Conservation (phyloP, 805 yeast genomes). For the Ogataea sp. region DNA sequence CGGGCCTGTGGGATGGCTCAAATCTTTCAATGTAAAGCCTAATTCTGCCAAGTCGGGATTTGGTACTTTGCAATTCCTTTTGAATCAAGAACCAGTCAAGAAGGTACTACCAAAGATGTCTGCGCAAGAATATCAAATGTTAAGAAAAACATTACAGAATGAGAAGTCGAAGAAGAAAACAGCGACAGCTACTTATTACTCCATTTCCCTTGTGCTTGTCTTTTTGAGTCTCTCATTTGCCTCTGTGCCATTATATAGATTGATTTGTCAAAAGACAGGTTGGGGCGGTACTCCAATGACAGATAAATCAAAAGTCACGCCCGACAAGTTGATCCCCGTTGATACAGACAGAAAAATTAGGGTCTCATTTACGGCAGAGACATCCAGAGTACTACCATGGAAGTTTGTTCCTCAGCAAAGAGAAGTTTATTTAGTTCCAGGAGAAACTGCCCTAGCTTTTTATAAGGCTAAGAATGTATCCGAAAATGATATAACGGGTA, state of each 20-base stretch:
- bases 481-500: slow-evolving; percentile 88
- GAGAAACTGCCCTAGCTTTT: slow-evolving; percentile 95
- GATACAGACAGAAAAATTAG: slow-evolving; percentile 75
- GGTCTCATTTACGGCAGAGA: slow-evolving; percentile 87
- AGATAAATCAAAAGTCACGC: slow-evolving; percentile 69
- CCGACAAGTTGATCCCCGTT: slow-evolving; percentile 83
- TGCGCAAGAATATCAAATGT: slow-evolving; percentile 20
- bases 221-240: slow-evolving; percentile 78
- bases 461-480: slow-evolving; percentile 85
- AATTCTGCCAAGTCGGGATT: no score
- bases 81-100: neutral
- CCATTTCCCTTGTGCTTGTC: slow-evolving; percentile 57
- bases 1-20: no score
- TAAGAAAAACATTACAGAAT: slow-evolving; percentile 18
- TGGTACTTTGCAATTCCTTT: no score
- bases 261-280: slow-evolving; percentile 90
- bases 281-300: slow-evolving; percentile 95
- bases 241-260: slow-evolving; percentile 88
- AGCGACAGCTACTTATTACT: slow-evolving; percentile 55
- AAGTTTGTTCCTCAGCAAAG: slow-evolving; percentile 89
- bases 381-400: slow-evolving; percentile 90
- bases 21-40: no score
- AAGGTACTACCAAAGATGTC: slow-evolving; percentile 22
- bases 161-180: slow-evolving; percentile 27
- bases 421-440: slow-evolving; percentile 89